Evolutionary conservation across 352 stramenopile species (phyloP), one percentile per base, ranked within the genome.

Genomic region (Phytophthora quininea): DNA sequence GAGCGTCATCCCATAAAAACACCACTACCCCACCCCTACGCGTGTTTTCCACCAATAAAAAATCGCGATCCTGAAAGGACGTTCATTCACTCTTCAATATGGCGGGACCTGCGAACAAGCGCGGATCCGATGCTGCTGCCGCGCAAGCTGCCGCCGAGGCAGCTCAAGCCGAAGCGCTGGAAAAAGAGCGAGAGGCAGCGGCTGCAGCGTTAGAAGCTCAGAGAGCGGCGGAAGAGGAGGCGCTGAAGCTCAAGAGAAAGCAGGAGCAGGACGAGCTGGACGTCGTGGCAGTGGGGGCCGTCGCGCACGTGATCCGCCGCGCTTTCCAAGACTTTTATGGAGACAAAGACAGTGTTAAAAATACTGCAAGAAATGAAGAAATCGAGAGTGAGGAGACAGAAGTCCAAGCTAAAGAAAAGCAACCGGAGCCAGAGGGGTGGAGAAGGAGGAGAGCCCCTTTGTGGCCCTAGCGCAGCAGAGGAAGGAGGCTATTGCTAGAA

Each of bases 261-360:
- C 53, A 72, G 4, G 54, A 76, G 4, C 42, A 69, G 42, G 61
- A 85, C 31, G 81, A 89, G 42, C 62, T 80, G 9, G 83, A 92
- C 51, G 76, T 89, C 52, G 84, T 92, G 9, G 84, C 84, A 0
- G 83, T 95, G 12, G 86, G 86, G 30, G 86, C 86, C 4, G 74
- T 92, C 46, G 80, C 82, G 0, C 86, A 95, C 54, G 86, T 95
- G 33, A 73, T 95, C 24, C 80, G 79, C 10, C 84, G 86, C 12
- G 82, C 84, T n/a, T 94, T 94, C 62, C 79, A 70, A 38, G 29
- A 75, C 1, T 91, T 92, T 45, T 94, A 89, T 53, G 10, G 0
- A 49, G 29, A 15, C 45, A 15, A 3, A 38, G 7, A 3, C 2
- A 5, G 24, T 10, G 27, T 31, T 14, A 47, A 58, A 3, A 30